Conservation (phyloP, 1,284 basidiomycete genomes). For the Butyriboletus appendiculatus region DNA sequence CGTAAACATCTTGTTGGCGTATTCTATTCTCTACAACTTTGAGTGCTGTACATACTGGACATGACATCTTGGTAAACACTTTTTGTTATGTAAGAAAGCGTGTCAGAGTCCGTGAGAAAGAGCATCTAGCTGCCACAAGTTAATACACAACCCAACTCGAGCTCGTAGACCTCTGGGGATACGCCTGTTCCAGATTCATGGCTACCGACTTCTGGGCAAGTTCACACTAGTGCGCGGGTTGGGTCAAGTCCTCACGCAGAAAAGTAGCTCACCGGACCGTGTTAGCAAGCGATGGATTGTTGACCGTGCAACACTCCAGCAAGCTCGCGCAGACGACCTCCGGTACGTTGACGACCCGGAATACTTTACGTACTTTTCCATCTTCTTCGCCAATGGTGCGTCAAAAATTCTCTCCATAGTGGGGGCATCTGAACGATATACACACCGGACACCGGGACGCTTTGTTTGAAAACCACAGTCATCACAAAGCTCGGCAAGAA, state of each 20-base stretch:
- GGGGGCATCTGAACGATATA: not conserved
- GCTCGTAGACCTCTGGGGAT: not conserved
- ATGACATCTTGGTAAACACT: too few relatives aligned
- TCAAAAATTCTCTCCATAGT: not conserved
- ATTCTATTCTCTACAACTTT: not conserved
- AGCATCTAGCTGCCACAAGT: not conserved
- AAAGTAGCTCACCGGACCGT: slow-evolving; percentile 16
- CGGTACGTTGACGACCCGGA: slow-evolving; percentile 76
- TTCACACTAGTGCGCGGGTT: slow-evolving; percentile 63
- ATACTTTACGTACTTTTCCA: slow-evolving; percentile 75
- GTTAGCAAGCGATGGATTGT: slow-evolving; percentile 86
- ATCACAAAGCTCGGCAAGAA: slow-evolving; percentile 89
- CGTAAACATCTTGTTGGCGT: not conserved
- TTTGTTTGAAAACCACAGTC: slow-evolving; percentile 44
- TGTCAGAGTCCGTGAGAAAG: not conserved
- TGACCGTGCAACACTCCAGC: slow-evolving; percentile 71
- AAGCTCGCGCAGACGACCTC: slow-evolving; percentile 75
- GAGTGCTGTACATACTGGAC: too few relatives aligned
- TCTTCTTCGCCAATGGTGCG: slow-evolving; percentile 83
- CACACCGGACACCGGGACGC: not conserved
- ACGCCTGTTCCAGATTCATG: slow-evolving; percentile 40
- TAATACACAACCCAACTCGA: too few relatives aligned
- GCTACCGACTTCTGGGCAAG: slow-evolving; percentile 78
- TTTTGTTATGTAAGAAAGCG: too few relatives aligned
- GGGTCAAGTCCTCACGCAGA: slow-evolving; percentile 6